These are phyloP conservation scores for Myriosclerotinia duriaeana DNA, from an alignment of 2,329 filamentous ascomycete genomes.

Conservation along the genomic window DNA sequence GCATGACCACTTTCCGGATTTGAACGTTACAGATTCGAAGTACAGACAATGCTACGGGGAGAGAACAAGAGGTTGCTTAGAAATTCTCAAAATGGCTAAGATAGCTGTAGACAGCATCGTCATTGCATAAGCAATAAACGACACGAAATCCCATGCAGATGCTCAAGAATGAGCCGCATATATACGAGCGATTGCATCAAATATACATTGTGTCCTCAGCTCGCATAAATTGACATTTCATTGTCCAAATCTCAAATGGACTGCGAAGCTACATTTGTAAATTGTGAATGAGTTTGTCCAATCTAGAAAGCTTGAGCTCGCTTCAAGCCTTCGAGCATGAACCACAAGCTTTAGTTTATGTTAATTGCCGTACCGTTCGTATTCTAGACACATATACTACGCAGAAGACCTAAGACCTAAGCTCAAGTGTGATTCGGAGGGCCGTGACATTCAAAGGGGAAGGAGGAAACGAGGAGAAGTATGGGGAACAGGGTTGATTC, in stretches of 20 bases:
- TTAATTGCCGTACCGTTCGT: neutral
- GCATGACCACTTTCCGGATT: conserved; percentile 5
- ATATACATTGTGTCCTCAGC: neutral
- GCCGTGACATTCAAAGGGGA: too few relatives aligned
- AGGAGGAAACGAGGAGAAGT: neutral
- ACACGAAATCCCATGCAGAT: neutral
- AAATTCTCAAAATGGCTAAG: conserved; percentile 55
- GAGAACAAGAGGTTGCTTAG: conserved; percentile 48
- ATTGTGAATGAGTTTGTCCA: too few relatives aligned
- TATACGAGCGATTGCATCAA: neutral
- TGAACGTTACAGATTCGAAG: conserved; percentile 33
- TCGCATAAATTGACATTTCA: neutral
- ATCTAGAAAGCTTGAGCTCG: neutral
- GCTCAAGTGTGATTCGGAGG: neutral
- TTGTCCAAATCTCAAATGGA: neutral
- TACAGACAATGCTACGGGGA: conserved; percentile 32
- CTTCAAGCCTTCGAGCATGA: neutral
- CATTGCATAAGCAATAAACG: conserved; percentile 46
- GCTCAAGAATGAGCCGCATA: neutral
- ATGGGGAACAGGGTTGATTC: neutral
- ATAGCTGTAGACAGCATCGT: conserved; percentile 54
- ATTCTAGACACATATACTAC: neutral
- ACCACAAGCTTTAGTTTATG: neutral
- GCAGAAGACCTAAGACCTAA: too few relatives aligned
- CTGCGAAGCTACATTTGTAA: neutral